Evolutionary conservation across 78 protist species (phyloP).

Genomic region (Anaeramoeba ignava): DNA sequence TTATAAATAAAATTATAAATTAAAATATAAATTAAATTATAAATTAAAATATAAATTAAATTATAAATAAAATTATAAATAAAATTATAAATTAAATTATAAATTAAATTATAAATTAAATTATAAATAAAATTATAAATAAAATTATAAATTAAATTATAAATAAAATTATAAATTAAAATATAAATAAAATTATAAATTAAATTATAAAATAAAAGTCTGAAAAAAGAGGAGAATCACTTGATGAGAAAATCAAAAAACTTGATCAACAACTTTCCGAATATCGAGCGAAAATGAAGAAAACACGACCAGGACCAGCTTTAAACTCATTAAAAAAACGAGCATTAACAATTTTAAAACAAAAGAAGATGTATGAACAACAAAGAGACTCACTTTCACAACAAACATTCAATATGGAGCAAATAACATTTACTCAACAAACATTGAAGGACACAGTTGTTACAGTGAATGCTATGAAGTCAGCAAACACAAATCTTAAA

Average conservation of each 20-base stretch:
- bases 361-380: conserved; percentile 48
- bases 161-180: no score
- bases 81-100: no score
- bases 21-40: no score
- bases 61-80: no score
- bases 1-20: no score
- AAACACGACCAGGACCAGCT: conserved; percentile 42
- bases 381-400: conserved; percentile 50
- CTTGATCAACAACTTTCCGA: conserved; percentile 43
- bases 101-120: no score
- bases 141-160: no score
- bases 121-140: no score
- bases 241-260: conserved; percentile 48
- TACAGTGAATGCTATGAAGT: conserved; percentile 28
- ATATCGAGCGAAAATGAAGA: conserved; percentile 34
- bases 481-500: no score
- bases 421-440: conserved; percentile 46
- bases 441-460: conserved; percentile 42
- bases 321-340: conserved; percentile 33
- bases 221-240: conserved; percentile 31
- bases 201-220: no score
- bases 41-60: no score
- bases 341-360: conserved; percentile 48
- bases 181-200: no score
- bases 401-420: conserved; percentile 67